Conservation (phyloP, 768 basidiomycete genomes). For the Melanogaster broomeanus region DNA sequence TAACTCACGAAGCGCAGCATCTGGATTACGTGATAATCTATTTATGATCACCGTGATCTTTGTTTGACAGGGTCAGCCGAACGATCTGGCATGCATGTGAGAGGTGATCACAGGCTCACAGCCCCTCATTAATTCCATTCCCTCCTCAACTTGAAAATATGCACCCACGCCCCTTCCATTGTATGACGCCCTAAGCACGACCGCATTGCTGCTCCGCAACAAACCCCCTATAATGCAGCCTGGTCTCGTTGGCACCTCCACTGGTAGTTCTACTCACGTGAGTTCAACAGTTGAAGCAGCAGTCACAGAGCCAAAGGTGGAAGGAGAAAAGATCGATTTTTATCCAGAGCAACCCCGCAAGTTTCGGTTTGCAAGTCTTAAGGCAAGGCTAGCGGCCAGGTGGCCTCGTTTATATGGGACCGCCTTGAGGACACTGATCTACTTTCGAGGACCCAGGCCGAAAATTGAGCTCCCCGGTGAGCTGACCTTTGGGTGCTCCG, state of each 20-base stretch:
- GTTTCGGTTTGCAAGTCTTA: conserved; percentile 10
- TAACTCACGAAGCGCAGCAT: too few species aligned
- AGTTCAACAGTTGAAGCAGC: conserved; percentile 1
- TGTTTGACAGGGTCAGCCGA: too few species aligned
- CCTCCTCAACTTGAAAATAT: background rate
- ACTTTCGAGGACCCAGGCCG: conserved; percentile 63
- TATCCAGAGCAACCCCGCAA: background rate
- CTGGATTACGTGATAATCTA: too few species aligned
- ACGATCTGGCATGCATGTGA: too few species aligned
- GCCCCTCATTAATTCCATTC: background rate
- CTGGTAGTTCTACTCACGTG: conserved; percentile 15
- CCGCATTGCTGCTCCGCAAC: background rate
- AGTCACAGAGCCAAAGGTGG: conserved; percentile 4
- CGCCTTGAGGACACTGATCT: conserved; percentile 22
- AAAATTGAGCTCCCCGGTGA: conserved; percentile 51
- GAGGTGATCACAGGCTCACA: background rate
- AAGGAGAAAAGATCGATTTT: conserved; percentile 1
- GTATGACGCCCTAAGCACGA: background rate
- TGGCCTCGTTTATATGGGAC: conserved; percentile 22
- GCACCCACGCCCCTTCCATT: background rate
- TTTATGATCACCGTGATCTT: too few species aligned
- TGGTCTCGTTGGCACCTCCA: conserved; percentile 1
- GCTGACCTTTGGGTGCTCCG: background rate
- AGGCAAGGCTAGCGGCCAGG: conserved; percentile 2
- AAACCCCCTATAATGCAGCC: conserved; percentile 11